These are phyloP conservation scores for Posidonia australis DNA, from an alignment of 106 monocot genomes.

Conservation along the genomic window DNA sequence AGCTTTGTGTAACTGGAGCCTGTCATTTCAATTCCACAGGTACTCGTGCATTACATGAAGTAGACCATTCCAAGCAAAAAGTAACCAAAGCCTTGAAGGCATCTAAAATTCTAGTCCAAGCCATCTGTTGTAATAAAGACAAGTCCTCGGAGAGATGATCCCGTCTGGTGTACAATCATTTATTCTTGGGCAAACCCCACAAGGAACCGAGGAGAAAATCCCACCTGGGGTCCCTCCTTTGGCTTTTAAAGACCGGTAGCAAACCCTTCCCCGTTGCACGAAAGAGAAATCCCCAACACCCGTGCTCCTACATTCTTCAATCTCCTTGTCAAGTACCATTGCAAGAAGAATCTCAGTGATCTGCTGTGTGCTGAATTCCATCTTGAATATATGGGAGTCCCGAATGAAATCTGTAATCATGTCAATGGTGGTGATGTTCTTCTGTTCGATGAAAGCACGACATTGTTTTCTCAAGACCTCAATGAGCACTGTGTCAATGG, in stretches of 20 bases:
- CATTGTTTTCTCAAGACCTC: conserved; percentile 18
- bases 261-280: conserved; percentile 32
- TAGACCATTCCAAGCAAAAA: no score
- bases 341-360: conserved; percentile 36
- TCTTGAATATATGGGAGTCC: conserved; percentile 18
- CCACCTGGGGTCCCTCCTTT: conserved; percentile 5
- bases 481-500: conserved; percentile 40
- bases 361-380: conserved; percentile 26
- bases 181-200: conserved; percentile 63
- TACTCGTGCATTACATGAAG: no score
- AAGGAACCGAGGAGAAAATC: conserved; percentile 44
- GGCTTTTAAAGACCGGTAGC: conserved; percentile 29
- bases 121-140: conserved; percentile 62
- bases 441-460: conserved; percentile 16
- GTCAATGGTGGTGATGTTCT: conserved; percentile 29
- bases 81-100: no score
- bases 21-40: no score
- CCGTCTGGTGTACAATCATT: conserved; percentile 66
- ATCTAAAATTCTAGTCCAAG: conserved; percentile 11
- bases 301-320: conserved; percentile 53
- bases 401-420: conserved; percentile 17
- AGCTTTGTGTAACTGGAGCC: no score
- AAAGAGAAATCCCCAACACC: conserved; percentile 38
- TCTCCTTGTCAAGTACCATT: conserved; percentile 48
- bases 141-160: conserved; percentile 53